Percentiles rank a stretch among this genome's conserved stretches.
phyloP scores from a whole-genome alignment of 148 eudicot genomes.

The Amaranthus cruentus region DNA sequence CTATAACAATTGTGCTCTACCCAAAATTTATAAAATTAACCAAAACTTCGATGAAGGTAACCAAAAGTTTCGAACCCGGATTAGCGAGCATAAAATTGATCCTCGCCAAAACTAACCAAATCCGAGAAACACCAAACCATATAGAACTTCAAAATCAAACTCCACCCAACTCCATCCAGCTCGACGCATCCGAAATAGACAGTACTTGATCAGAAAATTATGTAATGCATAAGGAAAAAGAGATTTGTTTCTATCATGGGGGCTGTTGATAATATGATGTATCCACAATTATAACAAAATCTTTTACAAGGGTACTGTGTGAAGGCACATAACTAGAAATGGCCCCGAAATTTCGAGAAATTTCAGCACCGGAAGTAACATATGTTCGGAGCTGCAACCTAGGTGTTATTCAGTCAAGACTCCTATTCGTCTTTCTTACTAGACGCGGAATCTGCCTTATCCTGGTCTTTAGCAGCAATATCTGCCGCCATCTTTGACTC shows the following conservation, averaged over 20 bases:
- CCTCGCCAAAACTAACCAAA: no score
- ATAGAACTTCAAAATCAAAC: no score
- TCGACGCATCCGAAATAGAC: neutral
- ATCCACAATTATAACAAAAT: conserved; percentile 27
- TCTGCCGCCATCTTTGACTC: conserved; percentile 54
- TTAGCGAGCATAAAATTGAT: no score
- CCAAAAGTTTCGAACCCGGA: no score
- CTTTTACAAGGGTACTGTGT: conserved; percentile 26
- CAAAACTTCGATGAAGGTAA: no score
- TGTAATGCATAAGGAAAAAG: neutral
- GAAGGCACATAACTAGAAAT: conserved; percentile 20
- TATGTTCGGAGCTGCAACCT: conserved; percentile 18
- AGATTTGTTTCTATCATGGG: conserved; percentile 8
- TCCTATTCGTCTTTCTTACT: conserved; percentile 67
- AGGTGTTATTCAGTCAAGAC: neutral
- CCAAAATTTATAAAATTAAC: no score
- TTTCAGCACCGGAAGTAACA: conserved; percentile 8
- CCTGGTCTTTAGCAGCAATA: conserved; percentile 30
- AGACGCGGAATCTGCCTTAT: conserved; percentile 23
- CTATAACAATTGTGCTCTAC: no score
- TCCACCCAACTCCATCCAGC: no score
- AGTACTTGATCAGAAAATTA: neutral
- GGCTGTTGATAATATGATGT: conserved; percentile 12
- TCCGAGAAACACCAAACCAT: no score
- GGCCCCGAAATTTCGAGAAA: conserved; percentile 15